Evolutionary conservation across 1,284 basidiomycete genomes (phyloP).

Genomic region (Ustilago shanxiensis): DNA sequence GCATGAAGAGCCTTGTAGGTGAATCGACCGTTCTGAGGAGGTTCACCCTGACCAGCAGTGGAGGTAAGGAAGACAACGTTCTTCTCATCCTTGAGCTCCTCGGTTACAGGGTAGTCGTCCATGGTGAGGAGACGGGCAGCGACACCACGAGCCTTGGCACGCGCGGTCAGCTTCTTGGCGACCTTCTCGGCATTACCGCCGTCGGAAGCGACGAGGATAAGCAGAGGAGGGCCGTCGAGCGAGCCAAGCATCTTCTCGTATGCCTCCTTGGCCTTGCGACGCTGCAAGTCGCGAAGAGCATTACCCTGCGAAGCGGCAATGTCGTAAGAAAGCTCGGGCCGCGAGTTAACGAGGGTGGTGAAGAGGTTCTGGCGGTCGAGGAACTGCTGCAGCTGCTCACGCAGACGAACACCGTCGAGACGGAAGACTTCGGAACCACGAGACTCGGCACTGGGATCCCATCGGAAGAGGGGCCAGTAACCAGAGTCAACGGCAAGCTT

Average conservation of each 20-base stretch:
- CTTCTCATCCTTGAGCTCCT: slow-evolving; percentile 75
- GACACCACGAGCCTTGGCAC: slow-evolving; percentile 87
- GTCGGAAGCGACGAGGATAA: slow-evolving; percentile 92
- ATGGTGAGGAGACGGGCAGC: slow-evolving; percentile 75
- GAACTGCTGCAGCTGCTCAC: slow-evolving; percentile 94
- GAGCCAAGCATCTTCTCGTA: slow-evolving; percentile 87
- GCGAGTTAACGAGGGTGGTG: slow-evolving; percentile 83
- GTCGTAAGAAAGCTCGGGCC: slow-evolving; percentile 84
- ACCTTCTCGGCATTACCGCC: slow-evolving; percentile 95
- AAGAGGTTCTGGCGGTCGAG: slow-evolving; percentile 96
- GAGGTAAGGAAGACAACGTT: slow-evolving; percentile 91
- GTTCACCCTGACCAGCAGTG: slow-evolving; percentile 98
- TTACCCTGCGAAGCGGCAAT: slow-evolving; percentile 87
- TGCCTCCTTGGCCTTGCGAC: slow-evolving; percentile 84
- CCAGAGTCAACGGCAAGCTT: slow-evolving; percentile 96
- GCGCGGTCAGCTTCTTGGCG: slow-evolving; percentile 85
- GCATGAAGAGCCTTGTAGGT: slow-evolving; percentile 84
- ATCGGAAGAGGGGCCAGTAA: slow-evolving; percentile 98
- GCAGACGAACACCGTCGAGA: slow-evolving; percentile 92
- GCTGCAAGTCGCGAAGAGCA: slow-evolving; percentile 85
- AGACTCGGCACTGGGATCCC: slow-evolving; percentile 85
- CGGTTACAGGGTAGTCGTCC: slow-evolving; percentile 80
- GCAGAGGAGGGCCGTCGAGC: slow-evolving; percentile 89
- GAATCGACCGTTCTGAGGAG: slow-evolving; percentile 93
- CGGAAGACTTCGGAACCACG: slow-evolving; percentile 85